phyloP scores from a whole-genome alignment of 2,329 filamentous ascomycete genomes.

The Talaromyces islandicus region DNA sequence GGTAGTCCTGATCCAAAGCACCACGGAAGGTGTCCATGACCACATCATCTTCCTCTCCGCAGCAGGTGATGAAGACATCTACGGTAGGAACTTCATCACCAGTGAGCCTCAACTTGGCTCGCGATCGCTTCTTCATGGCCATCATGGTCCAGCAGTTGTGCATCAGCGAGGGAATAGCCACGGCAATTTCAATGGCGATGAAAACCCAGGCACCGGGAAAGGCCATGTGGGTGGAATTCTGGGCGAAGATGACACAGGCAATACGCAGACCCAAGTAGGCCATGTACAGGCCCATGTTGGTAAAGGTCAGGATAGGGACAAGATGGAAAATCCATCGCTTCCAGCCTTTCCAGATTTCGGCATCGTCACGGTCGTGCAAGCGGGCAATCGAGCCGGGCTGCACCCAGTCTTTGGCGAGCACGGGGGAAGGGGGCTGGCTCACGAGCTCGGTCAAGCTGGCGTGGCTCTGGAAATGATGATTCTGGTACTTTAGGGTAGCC shows the following conservation, averaged over 20 bases:
- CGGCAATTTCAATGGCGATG: conserved; percentile 49
- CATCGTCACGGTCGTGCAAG: conserved; percentile 31
- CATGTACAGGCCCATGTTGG: conserved; percentile 30
- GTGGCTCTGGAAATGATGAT: conserved; percentile 25
- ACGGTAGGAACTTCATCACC: conserved; percentile 33
- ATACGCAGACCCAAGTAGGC: conserved; percentile 49
- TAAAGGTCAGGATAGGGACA: conserved; percentile 29
- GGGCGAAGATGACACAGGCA: conserved; percentile 48
- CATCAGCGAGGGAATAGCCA: conserved; percentile 50
- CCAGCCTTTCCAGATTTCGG: conserved; percentile 31
- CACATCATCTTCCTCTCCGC: conserved; percentile 37
- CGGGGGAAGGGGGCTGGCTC: conserved; percentile 21
- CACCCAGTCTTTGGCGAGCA: conserved; percentile 31
- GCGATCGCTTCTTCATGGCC: conserved; percentile 49
- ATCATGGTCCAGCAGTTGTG: conserved; percentile 56
- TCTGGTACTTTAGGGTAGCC: conserved; percentile 14
- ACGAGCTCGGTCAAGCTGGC: conserved; percentile 30
- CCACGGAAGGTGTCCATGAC: conserved; percentile 36
- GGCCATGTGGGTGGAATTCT: conserved; percentile 33
- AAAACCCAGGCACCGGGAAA: conserved; percentile 54
- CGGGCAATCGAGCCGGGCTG: conserved; percentile 31
- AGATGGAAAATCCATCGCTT: conserved; percentile 29
- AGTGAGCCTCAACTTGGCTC: conserved; percentile 43
- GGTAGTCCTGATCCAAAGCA: conserved; percentile 36
- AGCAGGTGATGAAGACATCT: conserved; percentile 41